Evolutionary conservation across 805 yeast genomes (phyloP).

Genomic region (Ogataea ramenticola): DNA sequence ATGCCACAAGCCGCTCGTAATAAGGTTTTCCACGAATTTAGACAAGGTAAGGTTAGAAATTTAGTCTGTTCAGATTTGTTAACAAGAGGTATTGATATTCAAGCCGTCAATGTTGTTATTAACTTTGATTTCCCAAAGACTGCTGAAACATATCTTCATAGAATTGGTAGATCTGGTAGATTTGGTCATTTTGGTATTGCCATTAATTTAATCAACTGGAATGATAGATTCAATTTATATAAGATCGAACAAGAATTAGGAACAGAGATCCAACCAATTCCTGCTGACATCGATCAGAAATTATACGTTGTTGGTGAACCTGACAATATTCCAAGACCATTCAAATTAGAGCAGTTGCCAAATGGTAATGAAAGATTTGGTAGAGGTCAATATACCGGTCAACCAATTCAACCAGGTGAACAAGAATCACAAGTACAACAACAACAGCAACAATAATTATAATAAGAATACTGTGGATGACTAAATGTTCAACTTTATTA

Average conservation of each 20-base stretch:
- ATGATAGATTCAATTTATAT: conserved; percentile 88
- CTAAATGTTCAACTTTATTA: too few relatives aligned
- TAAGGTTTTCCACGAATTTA: conserved; percentile 96
- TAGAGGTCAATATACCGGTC: conserved; percentile 19
- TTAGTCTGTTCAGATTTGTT: conserved; percentile 93
- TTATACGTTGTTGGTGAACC: conserved; percentile 82
- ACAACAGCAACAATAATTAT: conserved; percentile 8
- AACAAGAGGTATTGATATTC: conserved; percentile 98
- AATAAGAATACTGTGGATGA: not conserved
- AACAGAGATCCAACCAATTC: conserved; percentile 95
- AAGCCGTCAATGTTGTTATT: conserved; percentile 96
- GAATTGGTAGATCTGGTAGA: conserved; percentile 99
- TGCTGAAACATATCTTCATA: conserved; percentile 95
- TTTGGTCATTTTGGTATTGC: conserved; percentile 98
- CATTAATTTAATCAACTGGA: conserved; percentile 93
- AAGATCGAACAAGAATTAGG: conserved; percentile 96
- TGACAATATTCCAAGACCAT: conserved; percentile 79
- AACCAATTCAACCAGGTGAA: conserved; percentile 21
- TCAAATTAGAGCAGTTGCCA: conserved; percentile 56
- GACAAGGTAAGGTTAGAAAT: conserved; percentile 96
- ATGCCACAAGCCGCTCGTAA: conserved; percentile 98
- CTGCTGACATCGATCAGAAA: conserved; percentile 82
- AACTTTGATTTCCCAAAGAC: conserved; percentile 98
- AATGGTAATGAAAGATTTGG: conserved; percentile 21
- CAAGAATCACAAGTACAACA: conserved; percentile 18